A percentile compares a stretch with the other conserved stretches of the same genome.
phyloP scores from a whole-genome alignment of 495 filamentous ascomycete species.

The Daldinia caldariorum region DNA sequence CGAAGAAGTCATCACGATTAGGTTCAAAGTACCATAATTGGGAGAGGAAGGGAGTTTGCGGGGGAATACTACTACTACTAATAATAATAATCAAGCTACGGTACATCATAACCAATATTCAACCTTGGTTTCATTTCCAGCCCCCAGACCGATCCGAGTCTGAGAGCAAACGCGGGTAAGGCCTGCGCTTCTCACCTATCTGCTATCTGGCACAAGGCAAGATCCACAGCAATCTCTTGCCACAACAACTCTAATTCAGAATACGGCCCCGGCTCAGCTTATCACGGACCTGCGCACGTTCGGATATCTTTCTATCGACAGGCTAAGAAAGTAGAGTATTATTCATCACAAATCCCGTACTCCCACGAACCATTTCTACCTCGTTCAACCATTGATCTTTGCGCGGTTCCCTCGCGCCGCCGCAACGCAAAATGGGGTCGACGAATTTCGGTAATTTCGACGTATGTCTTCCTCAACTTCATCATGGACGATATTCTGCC shows the following conservation, averaged over 20 bases:
- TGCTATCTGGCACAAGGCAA: slow-evolving; percentile 16
- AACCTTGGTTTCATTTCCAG: slow-evolving; percentile 4
- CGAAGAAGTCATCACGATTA: slow-evolving; percentile 32
- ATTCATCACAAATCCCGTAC: slow-evolving; percentile 18
- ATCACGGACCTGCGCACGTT: slow-evolving; percentile 14
- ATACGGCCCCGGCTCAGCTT: slow-evolving; percentile 7
- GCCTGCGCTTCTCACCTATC: slow-evolving; percentile 8
- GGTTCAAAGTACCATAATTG: slow-evolving; percentile 39
- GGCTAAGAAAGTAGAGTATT: slow-evolving; percentile 16
- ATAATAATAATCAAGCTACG: slow-evolving; percentile 16
- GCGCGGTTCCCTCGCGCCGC: slow-evolving; percentile 48
- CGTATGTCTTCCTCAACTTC: slow-evolving; percentile 61
- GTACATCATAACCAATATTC: slow-evolving; percentile 31
- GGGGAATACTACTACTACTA: too few relatives aligned
- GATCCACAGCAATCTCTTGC: slow-evolving; percentile 20
- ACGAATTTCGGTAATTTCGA: slow-evolving; percentile 91
- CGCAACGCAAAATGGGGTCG: slow-evolving; percentile 60
- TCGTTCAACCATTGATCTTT: slow-evolving; percentile 8
- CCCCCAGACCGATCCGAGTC: slow-evolving; percentile 11
- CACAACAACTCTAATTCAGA: slow-evolving; percentile 7
- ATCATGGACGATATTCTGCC: background rate
- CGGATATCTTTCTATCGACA: slow-evolving; percentile 14
- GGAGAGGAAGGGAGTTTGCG: slow-evolving; percentile 38
- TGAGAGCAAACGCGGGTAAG: slow-evolving; percentile 32
- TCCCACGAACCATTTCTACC: slow-evolving; percentile 13